Base-by-base conservation (phyloP, 2,329 filamentous ascomycete genomes). In the Ramularia collo-cygni region DNA sequence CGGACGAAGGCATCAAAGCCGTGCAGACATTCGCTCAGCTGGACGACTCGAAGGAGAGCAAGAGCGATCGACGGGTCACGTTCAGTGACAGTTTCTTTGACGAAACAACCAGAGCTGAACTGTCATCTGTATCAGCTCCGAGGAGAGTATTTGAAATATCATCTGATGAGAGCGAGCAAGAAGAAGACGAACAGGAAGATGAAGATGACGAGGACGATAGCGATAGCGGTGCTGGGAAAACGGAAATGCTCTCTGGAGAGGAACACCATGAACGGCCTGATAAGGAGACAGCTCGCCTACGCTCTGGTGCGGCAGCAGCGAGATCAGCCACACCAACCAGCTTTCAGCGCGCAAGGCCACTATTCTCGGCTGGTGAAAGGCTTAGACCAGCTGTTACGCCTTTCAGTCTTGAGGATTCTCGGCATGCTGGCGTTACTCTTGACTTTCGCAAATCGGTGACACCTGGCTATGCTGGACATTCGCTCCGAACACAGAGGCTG, bases 61-160 rank as follows among this genome's bases (percentile, higher is more conserved):
- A 35, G 38, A 31, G 30, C 10, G 26, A 19, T 13, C 38, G 43
- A 4, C 37, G 16, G 19, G 48, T 50, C n/a, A 51, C 40, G 29
- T 53, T 55, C 28, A 48, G 47, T 19, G 38, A 50, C 21, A 38
- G 39, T 29, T 19, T 38, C 13, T 38, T 43, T n/a, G 40, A 51
- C 8, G 40, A 51, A 5, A 33, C 43, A 17, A 49, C 53, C 13
- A 38, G 34, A 24, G 46, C 48, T 24, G 47, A 55, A 19, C 41
- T 60, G 12, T 52, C 57, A 5, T 50, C 54, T 1, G 35, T 60
- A 17, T 46, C 43, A 9, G 56, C 55, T 16, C 55, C 55, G 4
- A 44, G n/a, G 24, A 40, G 51, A 38, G 37, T 38, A 12, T 46
- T 45, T 18, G 49, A 48, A 26, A 44, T 52, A 15, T 49, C 52